These are phyloP conservation scores for Opeltia flavorubescens DNA, from an alignment of 495 filamentous ascomycete genomes.

Conservation along the genomic window DNA sequence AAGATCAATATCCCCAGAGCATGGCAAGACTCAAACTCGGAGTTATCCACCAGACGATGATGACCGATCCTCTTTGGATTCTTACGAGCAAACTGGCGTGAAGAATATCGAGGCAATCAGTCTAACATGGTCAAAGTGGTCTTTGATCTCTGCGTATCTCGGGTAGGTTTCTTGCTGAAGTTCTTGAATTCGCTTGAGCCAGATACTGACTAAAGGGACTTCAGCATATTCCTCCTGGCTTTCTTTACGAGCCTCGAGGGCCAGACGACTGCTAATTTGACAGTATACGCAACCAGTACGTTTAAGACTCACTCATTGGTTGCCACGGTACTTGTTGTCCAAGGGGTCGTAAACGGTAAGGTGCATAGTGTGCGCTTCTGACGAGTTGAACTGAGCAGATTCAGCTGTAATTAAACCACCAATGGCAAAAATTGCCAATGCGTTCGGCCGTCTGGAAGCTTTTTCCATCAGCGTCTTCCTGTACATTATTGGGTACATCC, in stretches of 20 bases:
- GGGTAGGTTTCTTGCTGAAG: constrained; percentile 23
- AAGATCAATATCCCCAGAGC: background rate
- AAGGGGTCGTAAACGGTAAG: constrained; percentile 43
- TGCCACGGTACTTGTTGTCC: constrained; percentile 40
- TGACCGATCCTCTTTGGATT: constrained; percentile 11
- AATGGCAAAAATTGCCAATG: constrained; percentile 56
- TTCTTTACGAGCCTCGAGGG: constrained; percentile 42
- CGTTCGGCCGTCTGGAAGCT: constrained; percentile 53
- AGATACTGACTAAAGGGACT: background rate
- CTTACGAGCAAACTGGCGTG: constrained; percentile 37
- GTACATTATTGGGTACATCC: constrained; percentile 50
- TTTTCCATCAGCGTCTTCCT: constrained; percentile 45
- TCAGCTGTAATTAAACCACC: constrained; percentile 51
- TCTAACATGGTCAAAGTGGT: constrained; percentile 37
- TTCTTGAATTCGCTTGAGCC: background rate
- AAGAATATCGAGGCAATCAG: constrained; percentile 43
- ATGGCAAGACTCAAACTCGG: background rate
- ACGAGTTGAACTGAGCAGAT: background rate
- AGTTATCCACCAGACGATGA: constrained; percentile 1
- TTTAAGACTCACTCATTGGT: constrained; percentile 44
- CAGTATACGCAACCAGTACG: constrained; percentile 44
- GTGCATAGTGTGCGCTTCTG: background rate
- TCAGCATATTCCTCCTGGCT: constrained; percentile 42
- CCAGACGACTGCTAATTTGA: constrained; percentile 40
- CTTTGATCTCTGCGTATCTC: constrained; percentile 39